These are phyloP conservation scores for Passalora sequoiae DNA, from an alignment of 2,329 filamentous ascomycete genomes.

Conservation along the genomic window DNA sequence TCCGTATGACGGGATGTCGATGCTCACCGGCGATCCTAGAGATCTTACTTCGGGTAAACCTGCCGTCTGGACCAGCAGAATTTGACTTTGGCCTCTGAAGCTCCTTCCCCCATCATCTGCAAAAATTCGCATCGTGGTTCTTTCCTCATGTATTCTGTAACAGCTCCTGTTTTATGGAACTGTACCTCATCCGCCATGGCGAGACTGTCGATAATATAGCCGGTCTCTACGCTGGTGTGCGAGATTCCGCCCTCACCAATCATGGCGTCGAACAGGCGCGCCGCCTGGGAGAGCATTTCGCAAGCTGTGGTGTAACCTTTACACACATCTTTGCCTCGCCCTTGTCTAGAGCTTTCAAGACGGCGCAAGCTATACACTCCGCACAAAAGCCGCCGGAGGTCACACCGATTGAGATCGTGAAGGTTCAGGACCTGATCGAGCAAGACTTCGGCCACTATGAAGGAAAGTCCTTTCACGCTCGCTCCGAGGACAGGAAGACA, in stretches of 20 bases:
- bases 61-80: no score
- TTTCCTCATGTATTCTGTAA: not conserved
- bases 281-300: slow-evolving; percentile 63
- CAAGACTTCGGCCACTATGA: slow-evolving; percentile 70
- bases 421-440: slow-evolving; percentile 57
- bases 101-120: no score
- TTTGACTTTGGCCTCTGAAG: no score
- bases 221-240: slow-evolving; percentile 70
- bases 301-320: slow-evolving; percentile 59
- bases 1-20: no score
- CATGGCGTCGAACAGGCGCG: slow-evolving; percentile 77
- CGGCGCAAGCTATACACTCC: slow-evolving; percentile 61
- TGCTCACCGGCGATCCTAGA: no score
- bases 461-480: slow-evolving; percentile 53
- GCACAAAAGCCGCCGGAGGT: slow-evolving; percentile 42
- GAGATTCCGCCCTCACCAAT: slow-evolving; percentile 73
- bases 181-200: slow-evolving; percentile 79
- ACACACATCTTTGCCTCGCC: slow-evolving; percentile 73
- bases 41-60: no score
- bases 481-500: slow-evolving; percentile 34
- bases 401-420: slow-evolving; percentile 34
- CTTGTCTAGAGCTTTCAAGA: slow-evolving; percentile 66
- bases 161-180: slow-evolving; percentile 44
- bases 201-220: slow-evolving; percentile 89
- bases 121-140: slow-evolving; percentile 4